Percentiles rank a stretch among this genome's conserved stretches.
phyloP scores from a whole-genome alignment of 495 filamentous ascomycete species.

The Staphylotrichum tortipilum region DNA sequence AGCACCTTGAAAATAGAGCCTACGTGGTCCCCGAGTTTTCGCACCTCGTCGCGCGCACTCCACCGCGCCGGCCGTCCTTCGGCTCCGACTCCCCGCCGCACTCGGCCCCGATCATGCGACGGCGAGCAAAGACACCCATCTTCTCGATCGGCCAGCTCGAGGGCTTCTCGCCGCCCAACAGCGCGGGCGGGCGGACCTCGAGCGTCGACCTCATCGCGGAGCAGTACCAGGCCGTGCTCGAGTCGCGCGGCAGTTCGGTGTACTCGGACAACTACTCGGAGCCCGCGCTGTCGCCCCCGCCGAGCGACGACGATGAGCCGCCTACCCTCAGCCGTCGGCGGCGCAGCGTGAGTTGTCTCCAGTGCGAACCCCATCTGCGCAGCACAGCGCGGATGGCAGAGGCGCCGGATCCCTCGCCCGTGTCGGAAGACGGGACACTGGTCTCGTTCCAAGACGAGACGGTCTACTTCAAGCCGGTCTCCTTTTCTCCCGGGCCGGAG shows the following conservation, averaged over 20 bases:
- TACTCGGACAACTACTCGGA: constrained; percentile 17
- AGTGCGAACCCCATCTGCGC: constrained; percentile 3
- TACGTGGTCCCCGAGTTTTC: constrained; percentile 33
- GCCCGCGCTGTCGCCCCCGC: constrained; percentile 14
- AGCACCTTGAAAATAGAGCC: background rate
- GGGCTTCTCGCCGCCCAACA: constrained; percentile 14
- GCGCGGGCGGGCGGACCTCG: constrained; percentile 21
- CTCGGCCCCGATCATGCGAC: constrained; percentile 17
- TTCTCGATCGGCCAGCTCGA: constrained; percentile 36
- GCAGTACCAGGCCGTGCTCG: constrained; percentile 35
- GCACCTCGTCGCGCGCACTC: constrained; percentile 25
- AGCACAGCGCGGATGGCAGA: background rate
- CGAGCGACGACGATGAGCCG: background rate
- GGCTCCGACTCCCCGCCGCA: constrained; percentile 8
- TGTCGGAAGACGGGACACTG: constrained; percentile 37
- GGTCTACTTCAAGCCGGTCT: constrained; percentile 32
- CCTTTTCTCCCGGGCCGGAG: constrained; percentile 24
- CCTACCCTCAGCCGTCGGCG: background rate
- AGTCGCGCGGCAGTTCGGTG: constrained; percentile 21
- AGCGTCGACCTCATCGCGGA: constrained; percentile 39
- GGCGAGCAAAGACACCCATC: constrained; percentile 39
- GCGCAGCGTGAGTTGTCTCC: constrained; percentile 9
- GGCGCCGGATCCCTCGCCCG: constrained; percentile 15
- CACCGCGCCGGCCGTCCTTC: constrained; percentile 13
- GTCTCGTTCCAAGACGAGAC: constrained; percentile 37